Percentiles rank a stretch among this genome's conserved stretches.
Evolutionary conservation across 2,329 filamentous ascomycete species (phyloP).

Genomic region (Fonsecaea erecta): DNA sequence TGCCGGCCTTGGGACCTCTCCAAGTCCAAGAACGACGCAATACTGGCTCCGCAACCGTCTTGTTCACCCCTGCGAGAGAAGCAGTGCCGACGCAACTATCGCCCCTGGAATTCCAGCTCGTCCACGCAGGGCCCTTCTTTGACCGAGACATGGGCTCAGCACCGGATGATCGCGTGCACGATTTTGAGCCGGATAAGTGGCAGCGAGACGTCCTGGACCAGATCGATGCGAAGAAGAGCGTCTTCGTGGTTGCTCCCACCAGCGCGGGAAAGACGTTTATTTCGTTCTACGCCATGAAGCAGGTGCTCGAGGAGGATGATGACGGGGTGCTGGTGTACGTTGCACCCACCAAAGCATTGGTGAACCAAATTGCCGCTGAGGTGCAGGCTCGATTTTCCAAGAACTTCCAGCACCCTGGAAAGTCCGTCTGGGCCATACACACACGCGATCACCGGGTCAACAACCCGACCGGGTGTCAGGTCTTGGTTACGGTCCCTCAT

Average conservation of each 20-base stretch:
- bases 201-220: conserved; percentile 1
- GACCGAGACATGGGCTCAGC: not conserved
- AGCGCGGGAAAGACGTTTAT: not conserved
- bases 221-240: not conserved
- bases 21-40: not conserved
- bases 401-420: not conserved
- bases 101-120: not conserved
- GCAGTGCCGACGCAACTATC: not conserved
- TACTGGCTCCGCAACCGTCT: not conserved
- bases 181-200: not conserved
- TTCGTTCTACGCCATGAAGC: conserved; percentile 1
- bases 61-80: not conserved
- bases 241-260: not conserved
- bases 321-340: not conserved
- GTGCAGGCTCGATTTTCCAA: not conserved
- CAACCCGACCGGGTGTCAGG: not conserved
- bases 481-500: not conserved
- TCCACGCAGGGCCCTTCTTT: not conserved
- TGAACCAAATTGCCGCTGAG: not conserved
- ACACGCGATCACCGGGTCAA: not conserved
- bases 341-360: not conserved
- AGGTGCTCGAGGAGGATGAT: not conserved
- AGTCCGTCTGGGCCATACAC: not conserved
- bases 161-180: not conserved
- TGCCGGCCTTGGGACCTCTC: not conserved